These are phyloP conservation scores for Alternaria dauci DNA, from an alignment of 2,329 filamentous ascomycete genomes.

Conservation along the genomic window DNA sequence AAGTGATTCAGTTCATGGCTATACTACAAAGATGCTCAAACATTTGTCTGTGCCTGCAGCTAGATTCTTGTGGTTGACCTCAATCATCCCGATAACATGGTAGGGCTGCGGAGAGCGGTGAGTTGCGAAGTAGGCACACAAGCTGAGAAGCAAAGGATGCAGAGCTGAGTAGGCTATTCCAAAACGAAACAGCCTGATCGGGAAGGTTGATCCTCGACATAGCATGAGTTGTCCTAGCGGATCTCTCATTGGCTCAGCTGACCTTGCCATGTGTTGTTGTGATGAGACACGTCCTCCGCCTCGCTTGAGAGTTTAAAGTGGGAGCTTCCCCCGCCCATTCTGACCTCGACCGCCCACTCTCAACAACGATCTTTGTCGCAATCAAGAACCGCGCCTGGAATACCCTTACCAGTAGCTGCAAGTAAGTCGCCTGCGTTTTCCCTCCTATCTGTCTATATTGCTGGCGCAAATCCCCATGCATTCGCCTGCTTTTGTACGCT, in stretches of 20 bases:
- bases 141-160: background rate
- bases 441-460: background rate
- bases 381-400: conserved; percentile 7
- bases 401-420: conserved; percentile 4
- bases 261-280: conserved; percentile 26
- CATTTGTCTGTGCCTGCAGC: background rate
- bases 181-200: background rate
- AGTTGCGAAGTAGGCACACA: background rate
- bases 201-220: background rate
- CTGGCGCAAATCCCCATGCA: background rate
- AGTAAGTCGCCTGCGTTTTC: conserved; percentile 23
- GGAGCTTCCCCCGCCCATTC: conserved; percentile 12
- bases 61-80: background rate
- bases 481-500: conserved; percentile 5
- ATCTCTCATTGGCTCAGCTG: conserved; percentile 20
- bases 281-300: conserved; percentile 19
- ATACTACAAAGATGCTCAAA: background rate
- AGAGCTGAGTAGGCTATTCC: background rate
- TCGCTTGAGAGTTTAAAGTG: conserved; percentile 17
- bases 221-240: background rate
- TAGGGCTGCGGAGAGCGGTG: background rate
- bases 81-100: background rate
- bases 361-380: conserved; percentile 21
- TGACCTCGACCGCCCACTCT: conserved; percentile 15
- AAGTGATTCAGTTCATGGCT: conserved; percentile 1